phyloP scores from a whole-genome alignment of 352 stramenopile species.

The Peronospora belbahrii region DNA sequence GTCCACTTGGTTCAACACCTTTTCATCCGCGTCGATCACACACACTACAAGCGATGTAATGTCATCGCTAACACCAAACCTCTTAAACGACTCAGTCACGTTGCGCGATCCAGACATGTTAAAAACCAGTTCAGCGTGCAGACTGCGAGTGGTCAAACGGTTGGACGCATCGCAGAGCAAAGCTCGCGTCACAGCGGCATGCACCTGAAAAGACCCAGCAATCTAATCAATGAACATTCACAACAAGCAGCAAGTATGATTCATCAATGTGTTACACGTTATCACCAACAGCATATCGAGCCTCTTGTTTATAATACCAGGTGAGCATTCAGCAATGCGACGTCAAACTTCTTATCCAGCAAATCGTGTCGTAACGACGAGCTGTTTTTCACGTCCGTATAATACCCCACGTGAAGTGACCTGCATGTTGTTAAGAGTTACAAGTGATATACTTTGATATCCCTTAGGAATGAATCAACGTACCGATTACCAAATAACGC shows the following conservation, averaged over 20 bases:
- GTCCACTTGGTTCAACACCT: slow-evolving; percentile 24
- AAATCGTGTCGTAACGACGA: slow-evolving; percentile 43
- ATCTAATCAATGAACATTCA: slow-evolving; percentile 38
- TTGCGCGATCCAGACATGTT: slow-evolving; percentile 81
- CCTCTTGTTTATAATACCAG: slow-evolving; percentile 28
- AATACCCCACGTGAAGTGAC: slow-evolving; percentile 67
- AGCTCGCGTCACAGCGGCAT: slow-evolving; percentile 58
- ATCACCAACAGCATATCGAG: not conserved
- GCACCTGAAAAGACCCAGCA: slow-evolving; percentile 65
- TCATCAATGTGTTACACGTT: not conserved
- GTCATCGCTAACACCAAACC: slow-evolving; percentile 57
- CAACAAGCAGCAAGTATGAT: slow-evolving; percentile 2
- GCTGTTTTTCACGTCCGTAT: slow-evolving; percentile 67
- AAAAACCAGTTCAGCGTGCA: slow-evolving; percentile 81
- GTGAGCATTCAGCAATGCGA: slow-evolving; percentile 65
- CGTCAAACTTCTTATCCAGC: slow-evolving; percentile 59
- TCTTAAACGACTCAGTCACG: slow-evolving; percentile 73
- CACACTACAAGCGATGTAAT: slow-evolving; percentile 62
- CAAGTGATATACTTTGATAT: not conserved
- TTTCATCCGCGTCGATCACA: slow-evolving; percentile 61
- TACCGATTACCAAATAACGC: slow-evolving; percentile 60
- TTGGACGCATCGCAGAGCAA: slow-evolving; percentile 55
- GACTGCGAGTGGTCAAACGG: slow-evolving; percentile 59
- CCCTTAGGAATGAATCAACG: not conserved
- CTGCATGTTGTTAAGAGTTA: slow-evolving; percentile 16